A percentile compares a stretch with the other conserved stretches of the same genome.
phyloP scores from a whole-genome alignment of 208 protist species.

The Acanthamoeba triangularis region DNA sequence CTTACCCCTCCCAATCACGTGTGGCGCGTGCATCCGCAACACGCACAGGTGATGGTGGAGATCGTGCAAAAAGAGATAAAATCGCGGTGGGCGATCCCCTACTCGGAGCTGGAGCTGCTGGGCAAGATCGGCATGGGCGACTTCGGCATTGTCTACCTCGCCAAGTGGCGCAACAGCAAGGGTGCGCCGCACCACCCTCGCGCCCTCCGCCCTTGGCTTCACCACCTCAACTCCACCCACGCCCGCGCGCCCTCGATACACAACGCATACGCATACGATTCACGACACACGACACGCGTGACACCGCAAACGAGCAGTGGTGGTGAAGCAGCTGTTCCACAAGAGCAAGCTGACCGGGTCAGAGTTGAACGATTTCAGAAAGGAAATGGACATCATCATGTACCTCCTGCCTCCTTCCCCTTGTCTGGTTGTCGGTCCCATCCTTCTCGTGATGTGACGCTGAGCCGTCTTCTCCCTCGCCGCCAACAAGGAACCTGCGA shows the following conservation, averaged over 20 bases:
- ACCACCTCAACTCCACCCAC: too few relatives aligned
- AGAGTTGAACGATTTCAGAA: not conserved
- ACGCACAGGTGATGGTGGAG: not conserved
- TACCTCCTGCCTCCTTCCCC: not conserved
- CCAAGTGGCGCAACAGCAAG: slow-evolving; percentile 56
- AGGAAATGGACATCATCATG: slow-evolving; percentile 31
- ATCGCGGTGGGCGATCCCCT: not conserved
- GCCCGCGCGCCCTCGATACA: too few relatives aligned
- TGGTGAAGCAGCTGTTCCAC: slow-evolving; percentile 31
- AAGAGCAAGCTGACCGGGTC: not conserved
- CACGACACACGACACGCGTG: not conserved
- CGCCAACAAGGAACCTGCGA: slow-evolving; percentile 18
- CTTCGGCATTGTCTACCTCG: not conserved
- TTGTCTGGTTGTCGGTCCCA: too few relatives aligned
- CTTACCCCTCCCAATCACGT: too few relatives aligned
- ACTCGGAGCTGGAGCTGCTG: not conserved
- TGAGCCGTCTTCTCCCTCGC: not conserved
- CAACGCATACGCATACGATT: too few relatives aligned
- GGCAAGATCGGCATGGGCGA: slow-evolving; percentile 27
- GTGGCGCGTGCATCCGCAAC: too few relatives aligned
- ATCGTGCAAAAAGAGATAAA: not conserved
- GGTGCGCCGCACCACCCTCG: not conserved
- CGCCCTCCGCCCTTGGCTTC: not conserved
- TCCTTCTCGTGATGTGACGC: not conserved
- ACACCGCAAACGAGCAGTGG: not conserved